phyloP scores from a whole-genome alignment of 208 protist genomes.

The Acanthamoeba rhysodes region DNA sequence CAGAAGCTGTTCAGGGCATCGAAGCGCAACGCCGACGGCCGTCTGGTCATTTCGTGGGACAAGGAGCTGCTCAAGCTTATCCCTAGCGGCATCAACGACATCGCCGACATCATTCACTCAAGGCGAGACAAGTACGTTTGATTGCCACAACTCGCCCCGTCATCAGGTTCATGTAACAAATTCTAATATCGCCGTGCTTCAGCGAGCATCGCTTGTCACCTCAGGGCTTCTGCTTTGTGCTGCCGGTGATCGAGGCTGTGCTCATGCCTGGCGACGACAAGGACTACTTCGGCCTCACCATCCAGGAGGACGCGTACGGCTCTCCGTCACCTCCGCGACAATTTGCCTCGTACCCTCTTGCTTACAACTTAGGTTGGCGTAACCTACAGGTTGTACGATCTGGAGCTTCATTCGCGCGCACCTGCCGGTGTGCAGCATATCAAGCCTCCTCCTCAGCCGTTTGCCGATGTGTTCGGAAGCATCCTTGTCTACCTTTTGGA shows the following conservation, averaged over 20 bases:
- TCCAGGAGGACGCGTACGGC: constrained; percentile 44
- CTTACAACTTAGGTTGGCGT: too few species aligned
- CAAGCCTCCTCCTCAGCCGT: constrained; percentile 57
- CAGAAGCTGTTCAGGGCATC: constrained; percentile 11
- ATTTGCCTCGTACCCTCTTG: neutral
- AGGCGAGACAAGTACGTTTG: neutral
- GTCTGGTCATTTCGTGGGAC: constrained; percentile 34
- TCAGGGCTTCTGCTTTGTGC: constrained; percentile 37
- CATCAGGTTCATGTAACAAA: neutral
- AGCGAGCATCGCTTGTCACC: constrained; percentile 53
- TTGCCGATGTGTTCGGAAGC: constrained; percentile 31
- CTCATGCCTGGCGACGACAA: constrained; percentile 64
- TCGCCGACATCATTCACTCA: constrained; percentile 63
- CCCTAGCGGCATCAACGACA: constrained; percentile 17
- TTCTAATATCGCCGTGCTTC: neutral
- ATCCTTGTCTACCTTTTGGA: constrained; percentile 55
- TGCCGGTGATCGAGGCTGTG: constrained; percentile 63
- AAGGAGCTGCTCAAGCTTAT: constrained; percentile 24
- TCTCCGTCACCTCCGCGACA: neutral
- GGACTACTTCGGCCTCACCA: constrained; percentile 36
- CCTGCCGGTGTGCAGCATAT: neutral
- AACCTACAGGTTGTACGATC: neutral
- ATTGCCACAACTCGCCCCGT: neutral
- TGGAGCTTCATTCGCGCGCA: constrained; percentile 45
- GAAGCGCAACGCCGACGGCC: constrained; percentile 35